Base-by-base conservation (phyloP, 768 basidiomycete species). In the Leccinum subgranulosum region DNA sequence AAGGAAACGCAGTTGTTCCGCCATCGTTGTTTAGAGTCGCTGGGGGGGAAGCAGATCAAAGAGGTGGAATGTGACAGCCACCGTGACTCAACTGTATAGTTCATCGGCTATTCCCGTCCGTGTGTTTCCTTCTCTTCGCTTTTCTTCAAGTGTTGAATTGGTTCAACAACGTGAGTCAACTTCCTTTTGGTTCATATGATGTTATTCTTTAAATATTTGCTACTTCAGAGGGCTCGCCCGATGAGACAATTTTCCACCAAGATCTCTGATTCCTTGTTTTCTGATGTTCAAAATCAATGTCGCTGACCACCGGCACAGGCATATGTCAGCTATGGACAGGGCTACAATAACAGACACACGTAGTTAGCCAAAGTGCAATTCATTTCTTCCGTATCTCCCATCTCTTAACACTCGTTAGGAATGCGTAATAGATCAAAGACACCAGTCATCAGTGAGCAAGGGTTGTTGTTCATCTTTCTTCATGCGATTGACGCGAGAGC, bases 1-100 rank as follows among this genome's bases (percentile, higher is more conserved):
- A 71, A 96, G 86, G 79, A 89, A 95, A 73, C 89, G 88, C 74
- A 96, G 79, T 72, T 85, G 86, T 79, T 94, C 92, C 68, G 86
- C 73, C 91, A 92, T 94, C 65, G 64, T 72, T 70, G 60, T 53
- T 68, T 28, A 39, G 49, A 43, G 64, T 71, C 36, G 36, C 36
- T 39, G 36, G 36, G 36, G 36, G 36, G 36, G 17, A 39, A 39
- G 17, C 17, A 39, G 36, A 39, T 39, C 36, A 39, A 17, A 39
- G 36, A 39, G 36, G 2, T 39, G 17, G 17, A 9, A 9, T 39
- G 71, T 84, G 80, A 73, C 77, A 85, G 85, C 84, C 84, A 86
- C 84, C 66, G 84, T 85, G 79, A 84, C 79, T 58, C 49, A 49
- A 73, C 84, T 87, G 71, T 77, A 86, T 71, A 87, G 84, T 79